Base-by-base conservation (phyloP, 495 filamentous ascomycete species). In the Penicillium lividum region DNA sequence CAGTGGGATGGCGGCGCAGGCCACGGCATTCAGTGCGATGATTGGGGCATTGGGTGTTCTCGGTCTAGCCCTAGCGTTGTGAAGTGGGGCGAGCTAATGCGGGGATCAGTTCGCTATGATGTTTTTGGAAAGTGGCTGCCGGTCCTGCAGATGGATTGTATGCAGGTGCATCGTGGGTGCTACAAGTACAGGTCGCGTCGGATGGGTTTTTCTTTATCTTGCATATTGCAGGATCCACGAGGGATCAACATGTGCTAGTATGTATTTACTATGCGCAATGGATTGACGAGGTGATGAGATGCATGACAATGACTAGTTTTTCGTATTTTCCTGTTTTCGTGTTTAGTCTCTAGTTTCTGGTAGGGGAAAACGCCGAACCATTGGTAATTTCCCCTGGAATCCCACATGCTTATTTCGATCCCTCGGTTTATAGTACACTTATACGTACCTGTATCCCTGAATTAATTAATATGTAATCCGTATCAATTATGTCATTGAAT, bases 41-140 rank as follows among this genome's bases (percentile, higher is more conserved):
- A 40, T 65, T 30, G 67, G 68, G 42, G 68, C 62, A 6, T 42
- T 71, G 58, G 52, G 67, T 40, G 52, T 71, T 29, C 58, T 67
- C 18, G 68, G 68, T 42, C 54, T 69, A 38, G 67, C 62, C 5
- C 42, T 71, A 58, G 64, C 54, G 49, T 51, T 71, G 51, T 69
- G 57, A 44, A 28, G 55, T 58, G 8, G 5, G 34, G 31, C 31
- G 16, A 52, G 22, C 34, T 36, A 51, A 31, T 18, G 48, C 48
- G 31, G 50, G 50, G 33, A 27, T 36, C 11, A 22, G 10, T 3
- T 47, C 28, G 31, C 31, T 36, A 52, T 38, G 31, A 38, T 40
- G 6, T 0, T 40, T 38, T 27, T 36, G 51, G 51, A 43, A 53
- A 42, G 36, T 42, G 51, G 51, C 51, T 52, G 46, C 46, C 46